phyloP scores from a whole-genome alignment of 2,329 filamentous ascomycete species.

The Passalora sequoiae region DNA sequence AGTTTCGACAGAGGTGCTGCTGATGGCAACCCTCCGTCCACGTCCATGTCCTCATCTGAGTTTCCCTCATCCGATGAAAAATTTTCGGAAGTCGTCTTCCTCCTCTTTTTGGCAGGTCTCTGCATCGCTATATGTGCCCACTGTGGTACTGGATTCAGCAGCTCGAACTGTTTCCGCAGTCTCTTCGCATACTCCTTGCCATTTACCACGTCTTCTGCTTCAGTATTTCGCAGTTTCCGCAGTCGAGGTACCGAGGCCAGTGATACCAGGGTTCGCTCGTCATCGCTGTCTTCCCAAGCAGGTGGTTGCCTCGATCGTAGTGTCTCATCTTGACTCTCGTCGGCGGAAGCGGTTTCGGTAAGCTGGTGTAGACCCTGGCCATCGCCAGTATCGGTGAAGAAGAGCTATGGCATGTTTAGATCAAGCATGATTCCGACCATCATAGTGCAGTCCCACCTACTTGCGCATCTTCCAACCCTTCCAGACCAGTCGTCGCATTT shows the following conservation, averaged over 20 bases:
- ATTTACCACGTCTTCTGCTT: slow-evolving; percentile 78
- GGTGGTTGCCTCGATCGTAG: slow-evolving; percentile 44
- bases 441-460: slow-evolving; percentile 36
- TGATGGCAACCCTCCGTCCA: slow-evolving; percentile 50
- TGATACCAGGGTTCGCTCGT: slow-evolving; percentile 80
- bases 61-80: slow-evolving; percentile 31
- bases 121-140: slow-evolving; percentile 51
- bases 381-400: slow-evolving; percentile 70
- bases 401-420: slow-evolving; percentile 51
- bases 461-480: slow-evolving; percentile 69
- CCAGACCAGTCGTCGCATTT: slow-evolving; percentile 41
- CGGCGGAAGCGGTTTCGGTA: slow-evolving; percentile 38
- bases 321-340: slow-evolving; percentile 40
- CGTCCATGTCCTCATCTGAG: slow-evolving; percentile 50
- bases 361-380: slow-evolving; percentile 38
- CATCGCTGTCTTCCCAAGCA: slow-evolving; percentile 93
- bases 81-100: slow-evolving; percentile 40
- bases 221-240: slow-evolving; percentile 74
- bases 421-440: slow-evolving; percentile 9
- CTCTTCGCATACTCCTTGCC: slow-evolving; percentile 80
- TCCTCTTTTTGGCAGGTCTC: slow-evolving; percentile 43
- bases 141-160: slow-evolving; percentile 56
- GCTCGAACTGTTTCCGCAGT: slow-evolving; percentile 65
- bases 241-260: slow-evolving; percentile 69
- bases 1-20: slow-evolving; percentile 73